Base-by-base conservation (phyloP, 1,139 yeast species). In the Zhuliangozyma blackwelliae region DNA sequence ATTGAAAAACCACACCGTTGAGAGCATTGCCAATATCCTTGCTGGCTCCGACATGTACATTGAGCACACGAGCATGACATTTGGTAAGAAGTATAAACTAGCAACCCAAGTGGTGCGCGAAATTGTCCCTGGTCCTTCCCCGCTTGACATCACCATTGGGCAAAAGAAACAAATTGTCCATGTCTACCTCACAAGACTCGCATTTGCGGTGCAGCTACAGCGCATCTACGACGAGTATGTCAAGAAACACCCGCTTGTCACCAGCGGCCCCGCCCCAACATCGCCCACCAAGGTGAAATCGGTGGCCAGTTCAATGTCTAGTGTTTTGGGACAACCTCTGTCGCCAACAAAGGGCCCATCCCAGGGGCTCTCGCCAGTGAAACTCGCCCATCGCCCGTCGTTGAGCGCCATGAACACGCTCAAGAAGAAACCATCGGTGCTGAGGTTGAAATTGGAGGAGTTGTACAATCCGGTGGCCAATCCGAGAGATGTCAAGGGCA, bases 151-250 rank as follows among this genome's bases (percentile, higher is more conserved):
- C 5, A 40, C 52, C 5, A 52, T 68, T 36, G 62, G 66, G 33
- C 74, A 71, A 38, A 61, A 80, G 35, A 60, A 71, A 0, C 38
- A 46, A 12, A 74, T 81, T 12, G 72, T 82, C 9, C 45, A 61
- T 30, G 57, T 54, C 12, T 82, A 77, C 50, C 58, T 81, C 20
- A 63, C 61, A 12, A 65, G 61, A 34, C 47, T 81, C 32, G 83
- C 85, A 10, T 69, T 75, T 36, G 68, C 74, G 41, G 77, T 81
- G 12, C 89, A 82, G 54, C 73, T 79, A n/a, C 76, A 72, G 22
- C 58, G 89, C 33, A 71, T 82, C 8, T 80, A 73, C 53, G 55
- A 52, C 21, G 62, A 58, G 40, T 54, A 54, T 33, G 34, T 53
- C 5, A 57, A 52, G 39, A 50, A 45, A 34, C 41, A 42, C 23